These are phyloP conservation scores for Talaromyces sp. DNA, from an alignment of 2,329 filamentous ascomycete genomes.

Conservation along the genomic window DNA sequence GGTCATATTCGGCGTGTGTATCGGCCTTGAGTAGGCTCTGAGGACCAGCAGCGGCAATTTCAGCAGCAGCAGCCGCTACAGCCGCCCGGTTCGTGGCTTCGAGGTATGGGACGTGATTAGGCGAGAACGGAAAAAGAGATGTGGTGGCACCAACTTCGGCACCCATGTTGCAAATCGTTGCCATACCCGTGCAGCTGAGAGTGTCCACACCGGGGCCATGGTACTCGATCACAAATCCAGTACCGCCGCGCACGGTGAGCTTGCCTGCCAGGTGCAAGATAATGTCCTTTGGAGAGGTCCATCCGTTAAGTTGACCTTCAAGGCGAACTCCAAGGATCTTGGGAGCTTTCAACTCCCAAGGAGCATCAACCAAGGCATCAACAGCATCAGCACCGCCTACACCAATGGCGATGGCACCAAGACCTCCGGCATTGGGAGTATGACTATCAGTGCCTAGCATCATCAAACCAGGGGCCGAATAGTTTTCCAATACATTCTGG, in stretches of 20 bases:
- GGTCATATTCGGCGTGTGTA: constrained; percentile 76
- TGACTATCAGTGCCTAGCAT: constrained; percentile 98
- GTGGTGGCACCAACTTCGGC: constrained; percentile 89
- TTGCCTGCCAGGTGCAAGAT: constrained; percentile 85
- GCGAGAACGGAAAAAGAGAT: constrained; percentile 88
- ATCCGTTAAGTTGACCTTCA: constrained; percentile 76
- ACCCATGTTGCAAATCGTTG: constrained; percentile 86
- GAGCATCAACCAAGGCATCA: constrained; percentile 89
- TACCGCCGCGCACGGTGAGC: constrained; percentile 88
- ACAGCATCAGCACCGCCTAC: constrained; percentile 96
- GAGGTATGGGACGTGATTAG: constrained; percentile 78
- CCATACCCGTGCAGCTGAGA: constrained; percentile 87
- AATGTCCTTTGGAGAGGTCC: constrained; percentile 92
- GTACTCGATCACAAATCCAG: constrained; percentile 92
- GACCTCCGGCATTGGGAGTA: constrained; percentile 92
- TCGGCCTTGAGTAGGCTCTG: constrained; percentile 70
- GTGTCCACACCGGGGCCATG: constrained; percentile 84
- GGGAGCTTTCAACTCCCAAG: constrained; percentile 96
- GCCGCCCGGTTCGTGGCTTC: constrained; percentile 70
- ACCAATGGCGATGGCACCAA: constrained; percentile 91
- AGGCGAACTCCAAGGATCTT: constrained; percentile 82
- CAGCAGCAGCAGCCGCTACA: constrained; percentile 62
- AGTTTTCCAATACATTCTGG: constrained; percentile 97
- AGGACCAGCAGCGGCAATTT: constrained; percentile 54
- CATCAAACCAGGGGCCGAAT: constrained; percentile 93